Evolutionary conservation across 768 basidiomycete genomes (phyloP).

Genomic region (Naganishia friedmannii): DNA sequence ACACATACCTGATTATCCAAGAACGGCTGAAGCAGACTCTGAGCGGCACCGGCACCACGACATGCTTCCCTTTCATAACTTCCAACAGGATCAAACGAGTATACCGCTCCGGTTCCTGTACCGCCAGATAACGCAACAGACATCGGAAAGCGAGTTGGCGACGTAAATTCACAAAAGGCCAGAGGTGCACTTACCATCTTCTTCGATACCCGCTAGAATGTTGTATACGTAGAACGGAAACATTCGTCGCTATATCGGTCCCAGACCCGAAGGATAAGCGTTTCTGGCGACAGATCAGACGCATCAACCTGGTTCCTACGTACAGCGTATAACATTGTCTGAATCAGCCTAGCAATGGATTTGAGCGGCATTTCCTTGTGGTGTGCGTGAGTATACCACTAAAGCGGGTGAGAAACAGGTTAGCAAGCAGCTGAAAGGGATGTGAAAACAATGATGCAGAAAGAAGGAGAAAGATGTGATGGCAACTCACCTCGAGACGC

Average conservation of each 20-base stretch:
- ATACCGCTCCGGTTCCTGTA: slow-evolving; percentile 87
- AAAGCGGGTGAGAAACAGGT: not conserved
- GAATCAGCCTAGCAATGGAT: slow-evolving; percentile 94
- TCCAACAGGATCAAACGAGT: slow-evolving; percentile 99
- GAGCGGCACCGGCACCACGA: slow-evolving; percentile 93
- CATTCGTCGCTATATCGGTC: slow-evolving; percentile 25
- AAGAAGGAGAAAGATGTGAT: slow-evolving; percentile 4
- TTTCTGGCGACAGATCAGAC: slow-evolving; percentile 57
- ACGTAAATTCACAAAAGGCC: no score
- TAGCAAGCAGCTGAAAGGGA: not conserved
- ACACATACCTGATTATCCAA: slow-evolving; percentile 88
- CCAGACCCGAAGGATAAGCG: not conserved
- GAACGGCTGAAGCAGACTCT: slow-evolving; percentile 91
- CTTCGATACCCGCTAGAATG: slow-evolving; percentile 92
- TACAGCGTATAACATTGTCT: slow-evolving; percentile 87
- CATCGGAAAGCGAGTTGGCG: not conserved
- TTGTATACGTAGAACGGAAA: slow-evolving; percentile 99
- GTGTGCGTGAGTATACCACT: slow-evolving; percentile 99
- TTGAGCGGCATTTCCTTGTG: slow-evolving; percentile 95
- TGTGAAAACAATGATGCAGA: no score
- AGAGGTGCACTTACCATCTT: slow-evolving; percentile 78
- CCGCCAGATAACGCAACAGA: slow-evolving; percentile 24
- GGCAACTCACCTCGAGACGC: slow-evolving; percentile 75
- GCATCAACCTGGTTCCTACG: slow-evolving; percentile 56
- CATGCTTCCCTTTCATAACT: slow-evolving; percentile 96